Evolutionary conservation across 495 filamentous ascomycete genomes (phyloP).

Genomic region (Pseudoneurospora amorphoporcata): DNA sequence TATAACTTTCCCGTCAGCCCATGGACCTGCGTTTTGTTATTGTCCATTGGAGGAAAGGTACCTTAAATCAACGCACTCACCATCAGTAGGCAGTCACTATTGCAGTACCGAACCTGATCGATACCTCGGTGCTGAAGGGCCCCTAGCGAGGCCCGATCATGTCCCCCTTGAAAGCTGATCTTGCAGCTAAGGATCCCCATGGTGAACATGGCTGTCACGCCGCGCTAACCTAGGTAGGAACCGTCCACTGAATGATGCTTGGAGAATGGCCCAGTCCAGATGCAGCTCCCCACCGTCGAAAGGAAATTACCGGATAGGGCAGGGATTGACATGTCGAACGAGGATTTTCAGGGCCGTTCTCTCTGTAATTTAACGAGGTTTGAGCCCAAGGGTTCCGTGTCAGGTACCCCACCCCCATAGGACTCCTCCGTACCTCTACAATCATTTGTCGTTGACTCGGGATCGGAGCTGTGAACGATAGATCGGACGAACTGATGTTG

Average conservation of each 20-base stretch:
- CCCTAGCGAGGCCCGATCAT: background rate
- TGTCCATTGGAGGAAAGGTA: background rate
- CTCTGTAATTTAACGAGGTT: background rate
- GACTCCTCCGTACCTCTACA: background rate
- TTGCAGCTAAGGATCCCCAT: background rate
- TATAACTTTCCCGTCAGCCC: background rate
- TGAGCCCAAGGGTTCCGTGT: background rate
- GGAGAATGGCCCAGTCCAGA: background rate
- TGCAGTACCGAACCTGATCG: too few relatives aligned
- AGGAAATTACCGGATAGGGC: background rate
- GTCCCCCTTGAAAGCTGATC: background rate
- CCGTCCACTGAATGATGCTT: background rate
- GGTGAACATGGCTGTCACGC: background rate
- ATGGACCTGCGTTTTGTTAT: background rate
- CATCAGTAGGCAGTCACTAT: background rate
- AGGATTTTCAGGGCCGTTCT: background rate
- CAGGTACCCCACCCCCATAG: background rate
- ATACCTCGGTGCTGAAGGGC: background rate
- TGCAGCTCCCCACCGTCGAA: background rate
- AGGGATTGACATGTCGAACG: background rate
- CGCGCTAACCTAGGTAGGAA: background rate
- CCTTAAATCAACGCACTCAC: background rate
- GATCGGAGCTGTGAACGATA: background rate
- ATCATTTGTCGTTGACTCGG: background rate
- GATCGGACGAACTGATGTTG: background rate